Conservation (phyloP, 768 basidiomycete genomes). For the Daedaleopsis nitida region DNA sequence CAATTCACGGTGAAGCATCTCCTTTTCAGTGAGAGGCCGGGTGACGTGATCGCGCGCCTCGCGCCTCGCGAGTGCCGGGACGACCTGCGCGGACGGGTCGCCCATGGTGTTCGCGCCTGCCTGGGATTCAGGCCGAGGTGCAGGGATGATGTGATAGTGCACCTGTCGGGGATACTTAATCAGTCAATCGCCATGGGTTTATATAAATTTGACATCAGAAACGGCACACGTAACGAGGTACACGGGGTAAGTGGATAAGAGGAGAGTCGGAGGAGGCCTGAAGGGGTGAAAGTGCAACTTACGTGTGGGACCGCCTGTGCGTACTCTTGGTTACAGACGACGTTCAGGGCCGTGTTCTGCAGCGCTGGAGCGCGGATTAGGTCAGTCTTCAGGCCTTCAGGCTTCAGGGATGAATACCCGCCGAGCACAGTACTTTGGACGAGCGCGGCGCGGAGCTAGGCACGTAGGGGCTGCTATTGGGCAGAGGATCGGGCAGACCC, state of each 20-base stretch:
- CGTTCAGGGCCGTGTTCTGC: conserved; percentile 67
- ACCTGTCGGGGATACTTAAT: conserved; percentile 50
- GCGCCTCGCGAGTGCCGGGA: neutral
- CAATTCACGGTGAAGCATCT: conserved; percentile 65
- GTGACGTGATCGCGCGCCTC: conserved; percentile 20
- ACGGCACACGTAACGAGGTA: neutral
- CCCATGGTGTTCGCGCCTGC: conserved; percentile 18
- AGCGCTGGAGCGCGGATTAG: conserved; percentile 42
- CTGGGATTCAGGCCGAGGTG: conserved; percentile 39
- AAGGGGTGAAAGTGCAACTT: conserved; percentile 23
- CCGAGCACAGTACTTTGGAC: too few relatives aligned
- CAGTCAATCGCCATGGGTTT: too few relatives aligned
- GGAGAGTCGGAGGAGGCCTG: neutral
- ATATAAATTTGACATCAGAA: neutral
- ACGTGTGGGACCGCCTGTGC: conserved; percentile 82
- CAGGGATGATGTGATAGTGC: conserved; percentile 78
- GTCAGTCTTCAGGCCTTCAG: neutral
- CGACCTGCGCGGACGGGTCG: neutral
- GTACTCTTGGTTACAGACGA: conserved; percentile 82
- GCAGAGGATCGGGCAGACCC: too few relatives aligned
- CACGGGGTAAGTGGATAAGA: neutral
- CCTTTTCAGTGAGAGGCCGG: conserved; percentile 41
- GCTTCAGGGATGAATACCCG: neutral
- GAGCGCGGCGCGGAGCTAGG: neutral
- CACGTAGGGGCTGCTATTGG: too few relatives aligned